Evolutionary conservation across 1,139 yeast species (phyloP), one percentile per base, ranked within the genome.

Genomic region (Debaryomyces subglobosus): DNA sequence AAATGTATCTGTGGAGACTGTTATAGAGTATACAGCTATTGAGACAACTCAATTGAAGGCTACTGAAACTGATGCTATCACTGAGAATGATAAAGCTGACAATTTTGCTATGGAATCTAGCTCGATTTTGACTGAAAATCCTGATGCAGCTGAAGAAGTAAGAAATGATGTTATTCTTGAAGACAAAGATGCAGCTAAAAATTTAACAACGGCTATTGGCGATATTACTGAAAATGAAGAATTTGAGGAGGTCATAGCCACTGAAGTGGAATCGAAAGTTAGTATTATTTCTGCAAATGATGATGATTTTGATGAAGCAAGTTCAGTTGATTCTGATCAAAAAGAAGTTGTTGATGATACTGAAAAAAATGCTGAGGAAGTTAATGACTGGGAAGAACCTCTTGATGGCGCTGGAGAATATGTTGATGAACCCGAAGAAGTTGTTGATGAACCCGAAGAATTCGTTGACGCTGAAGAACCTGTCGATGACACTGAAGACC

Each of bases 1-100:
- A 29, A 45, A 55, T 16, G 25, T 33, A 2, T 43, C 51, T 24
- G 46, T 46, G 25, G 38, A 30, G 6, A 41, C 43, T 4, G 32
- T 27, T 29, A 27, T 44, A 18, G 46, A 44, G 16, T 20, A 47
- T 42, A 48, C 54, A 15, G 43, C 53, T 37, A 46, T 44, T 33
- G 49, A 47, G 38, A 38, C 54, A 13, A 50, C 59, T 18, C 9
- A n/a, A 18, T 6, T 20, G 8, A 9, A 12, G 2, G 43, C 37
- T 20, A 3, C 41, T 24, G 35, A 32, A 18, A 32, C 35, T 15
- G 12, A 32, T 6, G 3, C 13, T 32, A 32, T 9, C 7, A 18
- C 6, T 16, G 21, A 15, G 20, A 6, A 18, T 15, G 35, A 16
- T 15, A 3, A 16, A 9, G 16, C n/a, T 32, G 20, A 32, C 6